Evolutionary conservation across 495 filamentous ascomycete species (phyloP).

Genomic region (Clohesyomyces aquaticus): DNA sequence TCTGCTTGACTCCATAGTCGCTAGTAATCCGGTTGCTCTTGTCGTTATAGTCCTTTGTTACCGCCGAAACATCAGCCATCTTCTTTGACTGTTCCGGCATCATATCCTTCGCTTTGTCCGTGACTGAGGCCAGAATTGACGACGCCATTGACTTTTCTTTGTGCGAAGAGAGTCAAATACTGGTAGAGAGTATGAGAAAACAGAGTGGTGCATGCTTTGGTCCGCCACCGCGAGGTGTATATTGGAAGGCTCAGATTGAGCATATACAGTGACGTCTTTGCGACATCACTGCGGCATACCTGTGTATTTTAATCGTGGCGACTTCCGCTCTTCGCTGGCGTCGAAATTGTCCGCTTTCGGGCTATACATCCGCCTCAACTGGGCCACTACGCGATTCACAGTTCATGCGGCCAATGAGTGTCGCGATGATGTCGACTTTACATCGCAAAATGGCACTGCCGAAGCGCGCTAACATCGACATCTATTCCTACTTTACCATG

Average conservation of each 20-base stretch:
- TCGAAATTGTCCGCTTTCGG: background rate
- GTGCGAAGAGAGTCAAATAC: no score
- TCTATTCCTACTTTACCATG: constrained; percentile 12
- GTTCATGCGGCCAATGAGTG: constrained; percentile 2
- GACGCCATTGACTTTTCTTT: constrained; percentile 14
- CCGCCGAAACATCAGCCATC: constrained; percentile 31
- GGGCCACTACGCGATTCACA: background rate
- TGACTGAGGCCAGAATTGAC: constrained; percentile 14
- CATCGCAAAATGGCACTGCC: constrained; percentile 3
- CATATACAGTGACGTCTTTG: constrained; percentile 1
- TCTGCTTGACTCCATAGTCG: constrained; percentile 77
- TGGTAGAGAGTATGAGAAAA: no score
- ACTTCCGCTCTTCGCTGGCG: background rate
- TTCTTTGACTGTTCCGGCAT: constrained; percentile 30
- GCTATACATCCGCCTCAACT: background rate
- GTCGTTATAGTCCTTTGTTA: constrained; percentile 45
- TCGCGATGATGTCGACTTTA: background rate
- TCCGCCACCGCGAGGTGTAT: no score
- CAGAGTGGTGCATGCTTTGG: no score
- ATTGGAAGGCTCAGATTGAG: background rate
- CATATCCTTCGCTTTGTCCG: constrained; percentile 24
- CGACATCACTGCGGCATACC: constrained; percentile 3
- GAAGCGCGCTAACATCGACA: background rate
- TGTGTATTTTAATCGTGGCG: background rate
- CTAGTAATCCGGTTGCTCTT: constrained; percentile 63